phyloP scores from a whole-genome alignment of 805 yeast genomes.

The Metschnikowia orientalis region DNA sequence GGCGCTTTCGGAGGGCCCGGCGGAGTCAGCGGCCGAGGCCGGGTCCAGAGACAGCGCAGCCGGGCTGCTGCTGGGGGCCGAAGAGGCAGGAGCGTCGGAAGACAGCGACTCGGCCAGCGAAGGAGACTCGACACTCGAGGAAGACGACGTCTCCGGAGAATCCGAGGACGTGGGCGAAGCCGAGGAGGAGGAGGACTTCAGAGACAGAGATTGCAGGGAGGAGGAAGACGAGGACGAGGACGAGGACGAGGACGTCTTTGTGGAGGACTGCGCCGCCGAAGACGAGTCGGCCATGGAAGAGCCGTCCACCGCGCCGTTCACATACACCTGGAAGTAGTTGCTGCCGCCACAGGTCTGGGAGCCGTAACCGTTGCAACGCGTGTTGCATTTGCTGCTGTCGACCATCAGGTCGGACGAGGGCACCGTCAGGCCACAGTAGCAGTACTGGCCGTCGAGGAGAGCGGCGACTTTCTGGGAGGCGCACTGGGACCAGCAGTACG shows the following conservation, averaged over 20 bases:
- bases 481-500: slow-evolving; percentile 53
- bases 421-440: slow-evolving; percentile 62
- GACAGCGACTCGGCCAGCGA: slow-evolving; percentile 3
- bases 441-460: slow-evolving; percentile 45
- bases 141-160: slow-evolving; percentile 9
- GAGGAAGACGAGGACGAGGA: slow-evolving; percentile 11
- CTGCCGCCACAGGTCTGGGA: slow-evolving; percentile 54
- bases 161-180: slow-evolving; percentile 7
- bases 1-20: slow-evolving; percentile 5
- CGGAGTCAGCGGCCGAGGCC: not conserved
- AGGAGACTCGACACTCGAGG: slow-evolving; percentile 1
- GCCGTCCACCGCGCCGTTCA: slow-evolving; percentile 27
- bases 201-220: slow-evolving; percentile 9
- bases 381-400: slow-evolving; percentile 18
- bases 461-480: slow-evolving; percentile 27
- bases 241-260: slow-evolving; percentile 14
- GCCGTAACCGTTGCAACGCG: slow-evolving; percentile 59
- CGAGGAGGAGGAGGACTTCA: slow-evolving; percentile 9
- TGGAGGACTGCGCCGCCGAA: slow-evolving; percentile 13
- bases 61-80: not conserved
- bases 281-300: slow-evolving; percentile 13
- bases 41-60: not conserved
- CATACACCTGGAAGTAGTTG: slow-evolving; percentile 42
- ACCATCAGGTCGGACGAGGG: slow-evolving; percentile 23
- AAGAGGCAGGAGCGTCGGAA: not conserved